Base-by-base conservation (phyloP, 139 green algal genomes). In the Coccomyxa sp. region DNA sequence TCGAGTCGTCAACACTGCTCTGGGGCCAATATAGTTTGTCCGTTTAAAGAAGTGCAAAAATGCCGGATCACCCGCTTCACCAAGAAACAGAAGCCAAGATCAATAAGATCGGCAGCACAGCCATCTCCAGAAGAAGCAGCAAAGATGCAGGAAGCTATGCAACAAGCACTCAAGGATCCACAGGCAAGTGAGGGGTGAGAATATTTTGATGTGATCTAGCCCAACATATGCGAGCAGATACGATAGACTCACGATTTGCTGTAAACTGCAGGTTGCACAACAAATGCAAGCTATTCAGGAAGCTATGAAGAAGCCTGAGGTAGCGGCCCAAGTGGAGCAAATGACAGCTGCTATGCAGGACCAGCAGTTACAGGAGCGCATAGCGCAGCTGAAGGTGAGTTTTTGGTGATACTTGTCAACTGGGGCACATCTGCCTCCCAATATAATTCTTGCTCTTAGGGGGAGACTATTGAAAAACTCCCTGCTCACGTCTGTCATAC, bases 201-300 rank as follows among this genome's bases (percentile, higher is more conserved):
- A 74, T 10, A 58, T 82, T 75, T 51, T 51, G 38, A 51, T 7
- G 7, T 7, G 38, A 58, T 63, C 31, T 30, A 60, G 60, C 27
- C 59, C 14, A 21, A 16, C 15, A 63, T 77, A 38, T 82, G 15
- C 79, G 7, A 28, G 9, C 79, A 82, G n/a, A 76, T 59, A 60
- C 17, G 10, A n/a, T 51, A 57, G 51, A 31, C 10, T 27, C 11
- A 60, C 16, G 23, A 81, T 28, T 10, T n/a, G 45, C 66, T 83
- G 31, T 13, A 16, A 87, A 32, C 74, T 67, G 75, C 77, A 91
- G 85, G 59, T 89, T 67, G 77, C 79, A 25, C 66, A 81, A 58
- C 85, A 91, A 78, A 88, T 95, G 86, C 82, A 91, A 77, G 76
- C 86, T 58, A 92, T 96, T 86, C 84, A 97, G 84, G 88, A 94